Conservation (phyloP, 192 early-diverging fungal genomes). For the Backusella circina region DNA sequence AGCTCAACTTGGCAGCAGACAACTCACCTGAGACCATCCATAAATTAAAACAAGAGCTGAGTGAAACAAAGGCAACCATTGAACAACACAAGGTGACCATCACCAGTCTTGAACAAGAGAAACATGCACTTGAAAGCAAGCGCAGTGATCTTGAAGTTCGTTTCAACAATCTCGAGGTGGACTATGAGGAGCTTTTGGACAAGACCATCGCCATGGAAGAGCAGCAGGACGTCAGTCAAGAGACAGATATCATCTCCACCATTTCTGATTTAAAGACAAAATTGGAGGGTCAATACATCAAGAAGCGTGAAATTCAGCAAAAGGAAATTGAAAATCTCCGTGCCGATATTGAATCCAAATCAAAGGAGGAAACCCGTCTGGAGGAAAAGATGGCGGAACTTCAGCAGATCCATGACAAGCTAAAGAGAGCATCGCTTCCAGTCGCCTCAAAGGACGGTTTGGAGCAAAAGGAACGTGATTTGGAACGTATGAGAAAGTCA, state of each 20-base stretch:
- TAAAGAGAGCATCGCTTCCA: constrained; percentile 30
- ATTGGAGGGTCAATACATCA: constrained; percentile 81
- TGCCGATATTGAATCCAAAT: constrained; percentile 63
- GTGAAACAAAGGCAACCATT: constrained; percentile 59
- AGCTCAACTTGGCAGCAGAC: constrained; percentile 46
- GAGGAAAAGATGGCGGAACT: constrained; percentile 57
- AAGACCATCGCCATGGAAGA: constrained; percentile 66
- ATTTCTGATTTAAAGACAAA: constrained; percentile 83
- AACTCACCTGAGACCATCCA: constrained; percentile 55
- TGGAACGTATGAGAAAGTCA: constrained; percentile 65
- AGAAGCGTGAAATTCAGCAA: constrained; percentile 73
- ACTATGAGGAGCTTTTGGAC: constrained; percentile 81
- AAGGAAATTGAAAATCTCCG: constrained; percentile 74
- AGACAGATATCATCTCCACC: constrained; percentile 62
- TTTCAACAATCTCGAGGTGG: constrained; percentile 61
- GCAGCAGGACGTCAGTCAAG: constrained; percentile 49
- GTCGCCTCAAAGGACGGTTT: neutral
- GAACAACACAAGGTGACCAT: constrained; percentile 65
- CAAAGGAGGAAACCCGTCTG: constrained; percentile 61
- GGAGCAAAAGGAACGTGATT: constrained; percentile 63
- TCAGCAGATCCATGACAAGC: constrained; percentile 55
- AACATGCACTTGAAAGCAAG: constrained; percentile 50
- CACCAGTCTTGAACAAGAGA: constrained; percentile 57
- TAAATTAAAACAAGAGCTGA: constrained; percentile 62
- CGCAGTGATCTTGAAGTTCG: constrained; percentile 69